Evolutionary conservation across 306 rosid genomes (phyloP), one percentile per base, ranked within the genome.

Genomic region (Alnus rubra): DNA sequence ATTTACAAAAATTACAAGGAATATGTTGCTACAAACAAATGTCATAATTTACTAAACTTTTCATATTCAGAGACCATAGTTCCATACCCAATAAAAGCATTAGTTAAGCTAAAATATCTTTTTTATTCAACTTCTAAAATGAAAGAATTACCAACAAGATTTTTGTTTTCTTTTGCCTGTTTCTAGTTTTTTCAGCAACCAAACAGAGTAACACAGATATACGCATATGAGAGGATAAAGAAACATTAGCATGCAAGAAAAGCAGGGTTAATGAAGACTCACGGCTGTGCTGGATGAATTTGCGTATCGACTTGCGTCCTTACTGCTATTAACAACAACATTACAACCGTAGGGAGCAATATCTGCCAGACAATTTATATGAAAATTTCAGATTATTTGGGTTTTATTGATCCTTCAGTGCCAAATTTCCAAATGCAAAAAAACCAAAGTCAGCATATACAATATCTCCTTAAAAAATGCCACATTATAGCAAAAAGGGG

Each of bases 261-360:
- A 51, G 6, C 2, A 39, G 60, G 7, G 67, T 39, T 70, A 48
- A 76, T 76, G 54, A 74, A 63, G 37, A 86, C 98, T 89, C 47
- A 94, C 98, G 94, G 89, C 76, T 92, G 88, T 44, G 89, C 87
- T 10, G 92, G 94, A 82, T 94, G 98, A 88, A 94, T 90, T 79
- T 89, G 91, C 0, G 97, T 94, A 88, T 92, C 97, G 42, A 87
- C 98, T 76, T 56, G 89, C 10, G 91, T 94, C 91, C 98, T 86
- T 47, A 94, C 88, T 5, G 90, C 93, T 82, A 88, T 90, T 70
- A 94, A 86, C 82, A 94, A 87, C 88, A 92, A 53, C 92, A 94
- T 83, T 77, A 94, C 97, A 68, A 91, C 69, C 33, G 97, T 84
- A n/a, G 98, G 98, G 68, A 94, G 98, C 79, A 94, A 92, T 85